Percentiles rank a stretch among this genome's conserved stretches.
These are phyloP conservation scores for Penicillium subrubescens DNA, from an alignment of 495 filamentous ascomycete genomes.

Conservation along the genomic window DNA sequence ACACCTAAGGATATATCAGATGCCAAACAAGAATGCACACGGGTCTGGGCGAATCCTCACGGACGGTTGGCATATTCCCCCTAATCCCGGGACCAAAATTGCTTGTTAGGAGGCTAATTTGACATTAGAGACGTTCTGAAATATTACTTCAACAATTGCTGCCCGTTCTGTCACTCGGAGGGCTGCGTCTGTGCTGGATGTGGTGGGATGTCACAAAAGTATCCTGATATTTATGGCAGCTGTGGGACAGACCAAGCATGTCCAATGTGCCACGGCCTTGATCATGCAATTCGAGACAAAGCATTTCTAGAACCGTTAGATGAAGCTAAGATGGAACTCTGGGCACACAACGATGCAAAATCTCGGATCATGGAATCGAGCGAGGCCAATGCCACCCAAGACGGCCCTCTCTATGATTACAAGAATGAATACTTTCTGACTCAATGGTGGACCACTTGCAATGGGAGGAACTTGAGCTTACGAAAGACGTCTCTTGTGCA, in stretches of 20 bases:
- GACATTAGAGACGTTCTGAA: not conserved
- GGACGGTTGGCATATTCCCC: not conserved
- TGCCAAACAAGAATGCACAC: too few species aligned
- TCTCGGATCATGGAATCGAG: not conserved
- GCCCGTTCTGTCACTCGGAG: not conserved
- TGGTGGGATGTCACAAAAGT: not conserved
- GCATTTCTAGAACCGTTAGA: not conserved
- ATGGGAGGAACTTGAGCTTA: not conserved
- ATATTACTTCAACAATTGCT: not conserved
- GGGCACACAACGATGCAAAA: not conserved
- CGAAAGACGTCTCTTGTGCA: not conserved
- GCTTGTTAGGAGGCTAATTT: not conserved
- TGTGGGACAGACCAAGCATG: not conserved
- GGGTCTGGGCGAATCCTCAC: not conserved
- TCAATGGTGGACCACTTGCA: not conserved
- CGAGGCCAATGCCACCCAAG: not conserved
- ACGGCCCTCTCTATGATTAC: not conserved
- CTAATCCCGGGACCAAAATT: not conserved
- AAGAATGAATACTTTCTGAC: not conserved
- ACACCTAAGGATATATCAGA: too few species aligned
- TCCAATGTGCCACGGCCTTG: not conserved
- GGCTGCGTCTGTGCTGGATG: not conserved
- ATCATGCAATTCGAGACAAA: not conserved
- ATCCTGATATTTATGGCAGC: not conserved
- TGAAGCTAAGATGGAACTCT: not conserved